Percentiles rank a stretch among this genome's conserved stretches.
phyloP scores from a whole-genome alignment of 768 basidiomycete species.

The Lentinula boryana region DNA sequence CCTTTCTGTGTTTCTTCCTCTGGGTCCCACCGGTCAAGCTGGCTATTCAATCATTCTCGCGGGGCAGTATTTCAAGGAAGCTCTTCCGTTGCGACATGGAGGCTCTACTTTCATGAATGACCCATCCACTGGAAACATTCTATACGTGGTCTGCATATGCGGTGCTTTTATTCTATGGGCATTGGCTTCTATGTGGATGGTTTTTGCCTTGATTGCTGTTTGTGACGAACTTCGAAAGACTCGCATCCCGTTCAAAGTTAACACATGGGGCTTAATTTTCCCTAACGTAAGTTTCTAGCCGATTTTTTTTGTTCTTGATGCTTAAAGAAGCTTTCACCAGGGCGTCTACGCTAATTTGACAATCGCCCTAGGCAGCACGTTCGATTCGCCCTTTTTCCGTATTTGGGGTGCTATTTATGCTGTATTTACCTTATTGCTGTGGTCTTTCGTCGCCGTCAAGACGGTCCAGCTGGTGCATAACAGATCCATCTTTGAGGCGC shows the following conservation, averaged over 20 bases:
- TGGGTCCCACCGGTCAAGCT: constrained; percentile 69
- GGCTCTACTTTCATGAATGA: constrained; percentile 28
- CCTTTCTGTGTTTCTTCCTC: constrained; percentile 62
- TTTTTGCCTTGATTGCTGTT: constrained; percentile 49
- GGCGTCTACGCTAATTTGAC: constrained; percentile 68
- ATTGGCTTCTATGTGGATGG: constrained; percentile 56
- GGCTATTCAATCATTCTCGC: constrained; percentile 51
- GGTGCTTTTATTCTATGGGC: constrained; percentile 53
- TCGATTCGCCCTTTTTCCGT: constrained; percentile 52
- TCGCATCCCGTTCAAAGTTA: constrained; percentile 44
- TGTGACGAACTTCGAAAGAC: constrained; percentile 32
- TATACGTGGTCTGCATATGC: constrained; percentile 42
- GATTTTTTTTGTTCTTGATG: neutral
- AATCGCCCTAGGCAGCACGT: constrained; percentile 39
- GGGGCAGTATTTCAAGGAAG: constrained; percentile 38
- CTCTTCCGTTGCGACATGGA: constrained; percentile 26
- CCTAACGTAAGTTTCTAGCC: constrained; percentile 45
- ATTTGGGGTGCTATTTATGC: constrained; percentile 54
- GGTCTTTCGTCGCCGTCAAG: constrained; percentile 39
- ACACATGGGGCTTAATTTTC: constrained; percentile 68
- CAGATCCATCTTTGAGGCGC: constrained; percentile 37
- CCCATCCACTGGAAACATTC: constrained; percentile 26
- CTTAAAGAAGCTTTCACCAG: constrained; percentile 19
- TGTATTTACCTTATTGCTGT: constrained; percentile 42
- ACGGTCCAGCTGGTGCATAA: constrained; percentile 30